These are phyloP conservation scores for Pseudogymnoascus sp. DNA, from an alignment of 2,329 filamentous ascomycete genomes.

Conservation along the genomic window DNA sequence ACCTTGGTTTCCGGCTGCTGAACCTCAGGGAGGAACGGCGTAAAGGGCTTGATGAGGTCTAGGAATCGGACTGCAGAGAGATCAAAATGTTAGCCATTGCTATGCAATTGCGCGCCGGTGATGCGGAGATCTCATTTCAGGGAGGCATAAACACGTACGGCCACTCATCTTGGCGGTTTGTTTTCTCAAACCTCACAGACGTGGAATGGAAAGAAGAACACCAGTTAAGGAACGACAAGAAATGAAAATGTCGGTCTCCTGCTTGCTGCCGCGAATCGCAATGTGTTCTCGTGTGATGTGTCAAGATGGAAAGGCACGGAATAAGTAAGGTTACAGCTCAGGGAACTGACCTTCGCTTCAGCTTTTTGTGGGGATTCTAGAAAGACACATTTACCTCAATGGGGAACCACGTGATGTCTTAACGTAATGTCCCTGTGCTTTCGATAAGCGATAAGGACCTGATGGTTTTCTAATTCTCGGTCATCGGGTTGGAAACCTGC, in stretches of 20 bases:
- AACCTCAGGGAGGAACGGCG: conserved; percentile 98
- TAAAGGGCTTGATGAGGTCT: conserved; percentile 98
- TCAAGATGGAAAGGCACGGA: conserved; percentile 9
- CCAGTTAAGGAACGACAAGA: conserved; percentile 21
- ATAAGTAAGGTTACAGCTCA: conserved; percentile 8
- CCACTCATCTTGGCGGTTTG: conserved; percentile 35
- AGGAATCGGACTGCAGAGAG: conserved; percentile 78
- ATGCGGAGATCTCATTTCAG: conserved; percentile 12
- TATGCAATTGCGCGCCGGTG: conserved; percentile 9
- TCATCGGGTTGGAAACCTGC: conserved; percentile 16
- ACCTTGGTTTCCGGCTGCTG: conserved; percentile 97
- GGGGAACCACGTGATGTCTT: conserved; percentile 10
- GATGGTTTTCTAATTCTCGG: conserved; percentile 2
- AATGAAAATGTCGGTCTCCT: conserved; percentile 11
- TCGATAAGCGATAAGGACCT: conserved; percentile 4
- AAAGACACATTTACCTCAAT: conserved; percentile 9
- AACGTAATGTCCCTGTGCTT: neutral
- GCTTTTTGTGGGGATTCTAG: conserved; percentile 8
- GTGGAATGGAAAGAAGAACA: conserved; percentile 26
- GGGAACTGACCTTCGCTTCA: conserved; percentile 9
- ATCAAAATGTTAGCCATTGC: conserved; percentile 22
- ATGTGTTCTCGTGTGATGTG: conserved; percentile 11
- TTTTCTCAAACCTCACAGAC: conserved; percentile 30
- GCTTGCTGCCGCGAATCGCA: conserved; percentile 13
- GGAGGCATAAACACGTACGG: conserved; percentile 28